Percentiles rank a stretch among this genome's conserved stretches.
Evolutionary conservation across 495 filamentous ascomycete genomes (phyloP).

Genomic region (Penicillium bialowiezense): DNA sequence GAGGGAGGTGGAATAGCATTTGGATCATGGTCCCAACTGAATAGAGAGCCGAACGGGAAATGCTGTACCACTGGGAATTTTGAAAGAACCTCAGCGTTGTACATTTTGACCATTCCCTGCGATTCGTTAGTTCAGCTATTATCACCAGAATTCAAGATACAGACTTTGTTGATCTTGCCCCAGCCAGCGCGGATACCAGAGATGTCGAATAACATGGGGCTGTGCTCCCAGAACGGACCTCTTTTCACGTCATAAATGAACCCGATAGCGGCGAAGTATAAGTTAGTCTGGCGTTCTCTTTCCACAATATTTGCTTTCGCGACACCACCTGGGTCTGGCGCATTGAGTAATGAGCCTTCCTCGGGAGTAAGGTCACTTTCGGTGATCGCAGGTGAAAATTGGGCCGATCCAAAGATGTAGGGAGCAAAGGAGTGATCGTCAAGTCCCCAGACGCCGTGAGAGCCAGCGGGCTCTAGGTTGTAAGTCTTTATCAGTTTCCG

Average conservation of each 20-base stretch:
- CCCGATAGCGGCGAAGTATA: slow-evolving; percentile 98
- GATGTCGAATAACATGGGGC: slow-evolving; percentile 91
- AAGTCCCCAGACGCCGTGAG: slow-evolving; percentile 94
- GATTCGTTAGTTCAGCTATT: slow-evolving; percentile 2
- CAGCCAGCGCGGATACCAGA: slow-evolving; percentile 86
- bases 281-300: slow-evolving; percentile 65
- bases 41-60: slow-evolving; percentile 74
- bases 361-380: slow-evolving; percentile 59
- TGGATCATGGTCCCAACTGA: slow-evolving; percentile 77
- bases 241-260: slow-evolving; percentile 99
- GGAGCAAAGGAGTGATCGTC: slow-evolving; percentile 98
- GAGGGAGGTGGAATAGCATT: slow-evolving; percentile 45
- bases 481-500: slow-evolving; percentile 82
- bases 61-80: slow-evolving; percentile 73
- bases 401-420: slow-evolving; percentile 89
- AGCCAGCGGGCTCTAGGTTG: slow-evolving; percentile 92
- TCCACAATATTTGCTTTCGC: slow-evolving; percentile 64
- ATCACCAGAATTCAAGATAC: background rate
- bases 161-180: slow-evolving; percentile 97
- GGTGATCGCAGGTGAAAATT: slow-evolving; percentile 73
- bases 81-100: slow-evolving; percentile 64
- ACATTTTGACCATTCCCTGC: slow-evolving; percentile 75
- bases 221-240: slow-evolving; percentile 98
- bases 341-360: slow-evolving; percentile 70
- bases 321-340: slow-evolving; percentile 69